phyloP scores from a whole-genome alignment of 108 stramenopile species.

The Schizochytrium sp. region DNA sequence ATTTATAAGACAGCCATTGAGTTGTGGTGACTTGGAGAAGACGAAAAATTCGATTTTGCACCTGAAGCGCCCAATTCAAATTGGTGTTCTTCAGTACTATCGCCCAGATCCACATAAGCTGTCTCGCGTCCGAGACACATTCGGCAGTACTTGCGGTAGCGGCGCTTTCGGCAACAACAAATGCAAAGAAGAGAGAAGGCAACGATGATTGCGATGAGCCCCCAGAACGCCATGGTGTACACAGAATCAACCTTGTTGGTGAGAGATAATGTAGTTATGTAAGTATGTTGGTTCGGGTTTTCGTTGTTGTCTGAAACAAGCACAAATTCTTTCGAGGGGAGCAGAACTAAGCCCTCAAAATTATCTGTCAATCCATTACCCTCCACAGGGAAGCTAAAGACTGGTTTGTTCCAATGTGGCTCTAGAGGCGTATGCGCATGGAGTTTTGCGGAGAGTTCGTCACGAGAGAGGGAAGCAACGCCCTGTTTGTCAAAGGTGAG shows the following conservation, averaged over 20 bases:
- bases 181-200: background rate
- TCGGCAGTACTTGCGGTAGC: background rate
- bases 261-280: background rate
- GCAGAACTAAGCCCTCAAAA: conserved; percentile 1
- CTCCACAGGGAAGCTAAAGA: background rate
- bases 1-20: too few species aligned
- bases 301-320: conserved; percentile 23
- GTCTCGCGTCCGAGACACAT: conserved; percentile 14
- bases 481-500: background rate
- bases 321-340: background rate
- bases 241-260: background rate
- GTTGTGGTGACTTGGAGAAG: too few species aligned
- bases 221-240: background rate
- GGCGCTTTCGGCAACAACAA: background rate
- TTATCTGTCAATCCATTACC: background rate
- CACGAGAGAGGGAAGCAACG: background rate
- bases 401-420: background rate
- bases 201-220: background rate
- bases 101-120: conserved; percentile 10
- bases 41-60: too few species aligned
- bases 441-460: background rate
- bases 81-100: background rate
- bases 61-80: too few species aligned
- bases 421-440: background rate
- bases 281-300: background rate